phyloP scores from a whole-genome alignment of 768 basidiomycete genomes.

The Rhodotorula babjevae region DNA sequence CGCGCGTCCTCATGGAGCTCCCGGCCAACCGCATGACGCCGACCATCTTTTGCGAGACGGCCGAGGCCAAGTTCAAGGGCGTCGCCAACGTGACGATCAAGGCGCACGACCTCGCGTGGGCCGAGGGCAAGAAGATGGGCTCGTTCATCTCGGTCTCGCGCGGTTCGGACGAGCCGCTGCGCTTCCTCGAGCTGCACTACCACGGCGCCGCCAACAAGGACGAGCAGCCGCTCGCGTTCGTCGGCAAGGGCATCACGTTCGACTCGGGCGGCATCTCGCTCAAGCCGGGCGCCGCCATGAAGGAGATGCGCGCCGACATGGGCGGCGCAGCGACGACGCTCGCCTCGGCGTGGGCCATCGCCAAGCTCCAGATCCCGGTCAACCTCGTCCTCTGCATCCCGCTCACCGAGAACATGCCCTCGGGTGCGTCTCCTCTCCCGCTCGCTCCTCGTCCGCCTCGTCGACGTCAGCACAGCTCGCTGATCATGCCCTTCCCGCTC shows the following conservation, averaged over 20 bases:
- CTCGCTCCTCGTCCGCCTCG: no score
- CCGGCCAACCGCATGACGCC: conserved; percentile 69
- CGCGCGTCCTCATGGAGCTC: conserved; percentile 67
- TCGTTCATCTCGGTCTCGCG: conserved; percentile 82
- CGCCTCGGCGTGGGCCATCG: conserved; percentile 68
- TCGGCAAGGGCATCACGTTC: conserved; percentile 79
- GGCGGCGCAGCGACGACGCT: conserved; percentile 74
- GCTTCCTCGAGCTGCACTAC: conserved; percentile 84
- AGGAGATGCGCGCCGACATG: conserved; percentile 40
- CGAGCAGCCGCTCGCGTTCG: conserved; percentile 39
- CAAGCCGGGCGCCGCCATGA: conserved; percentile 63
- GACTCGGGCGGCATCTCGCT: conserved; percentile 66
- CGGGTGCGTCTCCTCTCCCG: conserved; percentile 40
- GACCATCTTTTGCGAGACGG: conserved; percentile 69
- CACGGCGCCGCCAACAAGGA: conserved; percentile 61
- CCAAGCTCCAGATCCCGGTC: conserved; percentile 72
- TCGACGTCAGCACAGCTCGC: no score
- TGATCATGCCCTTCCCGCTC: neutral
- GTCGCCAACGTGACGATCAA: conserved; percentile 65
- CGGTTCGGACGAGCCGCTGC: conserved; percentile 70
- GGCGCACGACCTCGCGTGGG: conserved; percentile 76
- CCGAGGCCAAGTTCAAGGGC: conserved; percentile 62
- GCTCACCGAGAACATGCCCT: conserved; percentile 80
- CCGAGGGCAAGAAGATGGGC: conserved; percentile 76
- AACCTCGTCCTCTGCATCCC: conserved; percentile 70